These are phyloP conservation scores for Kingdonia uniflora DNA, from an alignment of 164 flowering plant genomes.

Conservation along the genomic window DNA sequence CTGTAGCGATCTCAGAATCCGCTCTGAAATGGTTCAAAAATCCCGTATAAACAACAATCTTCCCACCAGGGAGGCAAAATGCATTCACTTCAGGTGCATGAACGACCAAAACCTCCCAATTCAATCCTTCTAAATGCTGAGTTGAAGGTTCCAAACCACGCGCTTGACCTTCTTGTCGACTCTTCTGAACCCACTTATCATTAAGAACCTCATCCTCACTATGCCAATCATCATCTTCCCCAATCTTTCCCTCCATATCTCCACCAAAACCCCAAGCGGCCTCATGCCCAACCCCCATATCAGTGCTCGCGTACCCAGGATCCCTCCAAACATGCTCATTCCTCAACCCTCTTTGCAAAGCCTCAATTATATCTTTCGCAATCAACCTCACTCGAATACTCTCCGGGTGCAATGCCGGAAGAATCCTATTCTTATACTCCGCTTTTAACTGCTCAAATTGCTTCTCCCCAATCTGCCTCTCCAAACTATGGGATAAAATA, in stretches of 20 bases:
- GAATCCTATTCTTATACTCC: constrained; percentile 51
- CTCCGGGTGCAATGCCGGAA: constrained; percentile 81
- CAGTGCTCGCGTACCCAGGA: constrained; percentile 35
- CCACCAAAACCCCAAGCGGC: constrained; percentile 20
- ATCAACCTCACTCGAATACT: constrained; percentile 73
- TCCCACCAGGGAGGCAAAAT: constrained; percentile 91
- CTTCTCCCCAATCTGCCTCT: constrained; percentile 57
- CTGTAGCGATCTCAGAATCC: constrained; percentile 79
- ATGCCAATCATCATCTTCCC: constrained; percentile 32
- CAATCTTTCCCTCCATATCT: constrained; percentile 16
- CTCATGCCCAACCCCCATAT: constrained; percentile 6
- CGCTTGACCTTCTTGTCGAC: constrained; percentile 47
- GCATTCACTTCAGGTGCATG: constrained; percentile 77
- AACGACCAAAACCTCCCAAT: constrained; percentile 88
- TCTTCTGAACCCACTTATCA: constrained; percentile 71
- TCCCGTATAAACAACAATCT: constrained; percentile 87
- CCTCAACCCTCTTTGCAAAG: constrained; percentile 66
- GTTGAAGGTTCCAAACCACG: constrained; percentile 33
- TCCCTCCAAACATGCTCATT: constrained; percentile 69
- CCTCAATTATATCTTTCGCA: constrained; percentile 60
- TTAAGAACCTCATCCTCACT: constrained; percentile 72
- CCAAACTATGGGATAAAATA: constrained; percentile 44
- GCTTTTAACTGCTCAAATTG: constrained; percentile 49
- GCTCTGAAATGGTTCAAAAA: constrained; percentile 53
- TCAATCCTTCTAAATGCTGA: constrained; percentile 66